Conservation (phyloP, 1,284 basidiomycete genomes). For the Melampsora occidentalis region DNA sequence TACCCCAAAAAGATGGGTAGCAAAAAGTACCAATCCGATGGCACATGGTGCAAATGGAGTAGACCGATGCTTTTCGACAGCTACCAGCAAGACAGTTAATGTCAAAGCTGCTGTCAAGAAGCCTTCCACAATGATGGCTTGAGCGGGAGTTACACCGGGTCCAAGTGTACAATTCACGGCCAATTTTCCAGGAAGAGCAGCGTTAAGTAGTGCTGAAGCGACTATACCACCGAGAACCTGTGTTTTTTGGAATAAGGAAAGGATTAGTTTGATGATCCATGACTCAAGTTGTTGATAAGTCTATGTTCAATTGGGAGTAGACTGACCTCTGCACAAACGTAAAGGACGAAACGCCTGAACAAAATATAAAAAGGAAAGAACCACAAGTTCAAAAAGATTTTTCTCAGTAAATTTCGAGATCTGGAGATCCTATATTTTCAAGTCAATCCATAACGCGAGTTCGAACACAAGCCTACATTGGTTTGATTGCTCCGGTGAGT, state of each 20-base stretch:
- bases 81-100: slow-evolving; percentile 1
- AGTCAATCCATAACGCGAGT: too few relatives aligned
- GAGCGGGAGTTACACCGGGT: background rate
- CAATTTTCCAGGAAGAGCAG: slow-evolving; percentile 63
- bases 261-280: too few relatives aligned
- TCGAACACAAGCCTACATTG: background rate
- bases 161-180: slow-evolving; percentile 56
- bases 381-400: too few relatives aligned
- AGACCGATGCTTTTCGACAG: slow-evolving; percentile 44
- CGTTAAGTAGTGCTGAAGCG: slow-evolving; percentile 63
- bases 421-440: too few relatives aligned
- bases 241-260: too few relatives aligned
- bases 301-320: too few relatives aligned
- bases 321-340: too few relatives aligned
- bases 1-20: slow-evolving; percentile 44
- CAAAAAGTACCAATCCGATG: slow-evolving; percentile 45
- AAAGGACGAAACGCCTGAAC: too few relatives aligned
- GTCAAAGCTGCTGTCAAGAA: slow-evolving; percentile 9
- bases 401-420: too few relatives aligned
- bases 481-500: slow-evolving; percentile 7
- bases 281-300: too few relatives aligned
- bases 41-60: slow-evolving; percentile 42
- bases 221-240: slow-evolving; percentile 48
- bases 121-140: background rate
- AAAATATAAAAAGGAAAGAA: too few relatives aligned